phyloP scores from a whole-genome alignment of 1,284 basidiomycete genomes.

The Chalciporus piperatoides region DNA sequence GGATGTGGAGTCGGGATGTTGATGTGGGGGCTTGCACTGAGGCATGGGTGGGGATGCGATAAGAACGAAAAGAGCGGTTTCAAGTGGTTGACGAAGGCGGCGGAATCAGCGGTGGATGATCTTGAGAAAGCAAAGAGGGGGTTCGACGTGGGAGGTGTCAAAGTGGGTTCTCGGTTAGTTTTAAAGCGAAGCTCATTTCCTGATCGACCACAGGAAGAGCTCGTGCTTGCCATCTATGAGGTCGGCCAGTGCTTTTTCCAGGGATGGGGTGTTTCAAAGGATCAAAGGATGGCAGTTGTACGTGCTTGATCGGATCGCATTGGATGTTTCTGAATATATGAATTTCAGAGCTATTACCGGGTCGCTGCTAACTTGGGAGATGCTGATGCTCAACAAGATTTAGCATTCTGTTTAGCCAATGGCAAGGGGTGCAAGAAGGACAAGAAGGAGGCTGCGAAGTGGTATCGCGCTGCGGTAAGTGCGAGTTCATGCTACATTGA shows the following conservation, averaged over 20 bases:
- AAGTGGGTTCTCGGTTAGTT: conserved; percentile 31
- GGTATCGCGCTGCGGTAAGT: conserved; percentile 82
- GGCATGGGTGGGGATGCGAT: conserved; percentile 85
- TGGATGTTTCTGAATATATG: conserved; percentile 1
- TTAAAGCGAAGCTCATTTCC: neutral
- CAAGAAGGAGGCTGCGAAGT: conserved; percentile 80
- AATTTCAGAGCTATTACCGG: conserved; percentile 71
- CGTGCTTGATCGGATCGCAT: conserved; percentile 30
- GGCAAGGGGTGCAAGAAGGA: conserved; percentile 90
- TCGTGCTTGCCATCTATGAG: conserved; percentile 88
- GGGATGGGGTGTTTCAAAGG: conserved; percentile 85
- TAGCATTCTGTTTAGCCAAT: conserved; percentile 81
- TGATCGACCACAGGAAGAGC: conserved; percentile 52
- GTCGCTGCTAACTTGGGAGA: conserved; percentile 84
- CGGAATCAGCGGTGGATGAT: conserved; percentile 77
- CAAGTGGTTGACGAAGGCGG: conserved; percentile 79
- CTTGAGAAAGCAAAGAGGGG: conserved; percentile 55
- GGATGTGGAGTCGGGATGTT: conserved; percentile 89
- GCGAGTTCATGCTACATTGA: neutral
- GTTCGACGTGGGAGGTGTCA: conserved; percentile 38
- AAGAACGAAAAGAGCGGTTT: conserved; percentile 79
- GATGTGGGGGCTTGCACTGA: conserved; percentile 86
- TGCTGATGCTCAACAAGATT: conserved; percentile 80
- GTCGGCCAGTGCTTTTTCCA: conserved; percentile 91
- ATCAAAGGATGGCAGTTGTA: conserved; percentile 83